These are phyloP conservation scores for Bipolaris zeicola DNA, from an alignment of 2,329 filamentous ascomycete species.

Conservation along the genomic window DNA sequence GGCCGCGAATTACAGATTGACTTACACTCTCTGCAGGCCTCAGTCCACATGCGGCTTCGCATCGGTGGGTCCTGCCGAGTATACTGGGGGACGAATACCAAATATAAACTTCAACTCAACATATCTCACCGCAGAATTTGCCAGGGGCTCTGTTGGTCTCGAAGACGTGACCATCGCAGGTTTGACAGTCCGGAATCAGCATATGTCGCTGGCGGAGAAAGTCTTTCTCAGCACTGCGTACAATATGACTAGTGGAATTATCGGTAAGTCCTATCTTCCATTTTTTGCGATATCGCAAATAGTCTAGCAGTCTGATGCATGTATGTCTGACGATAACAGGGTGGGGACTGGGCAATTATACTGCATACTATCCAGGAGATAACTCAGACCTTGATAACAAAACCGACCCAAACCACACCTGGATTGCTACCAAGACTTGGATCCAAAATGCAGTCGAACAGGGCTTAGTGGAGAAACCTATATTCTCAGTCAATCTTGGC, in stretches of 20 bases:
- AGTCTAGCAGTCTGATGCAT: not conserved
- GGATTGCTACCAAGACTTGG: not conserved
- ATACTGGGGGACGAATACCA: not conserved
- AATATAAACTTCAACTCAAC: not conserved
- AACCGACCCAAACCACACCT: not conserved
- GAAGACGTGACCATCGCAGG: constrained; percentile 2
- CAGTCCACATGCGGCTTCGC: not conserved
- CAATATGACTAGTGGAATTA: not conserved
- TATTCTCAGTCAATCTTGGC: constrained; percentile 1
- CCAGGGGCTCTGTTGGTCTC: not conserved
- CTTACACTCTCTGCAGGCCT: not conserved
- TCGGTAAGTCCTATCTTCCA: not conserved
- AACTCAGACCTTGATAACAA: not conserved
- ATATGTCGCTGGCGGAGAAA: not conserved
- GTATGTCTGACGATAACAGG: not conserved
- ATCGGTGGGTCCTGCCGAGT: not conserved
- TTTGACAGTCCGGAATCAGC: not conserved
- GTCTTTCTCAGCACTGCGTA: not conserved
- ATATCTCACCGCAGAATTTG: not conserved
- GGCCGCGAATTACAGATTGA: not conserved
- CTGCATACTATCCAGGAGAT: not conserved
- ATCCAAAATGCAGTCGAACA: not conserved
- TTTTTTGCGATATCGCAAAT: not conserved
- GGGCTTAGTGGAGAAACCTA: constrained; percentile 1
- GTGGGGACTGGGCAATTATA: constrained; percentile 1